A percentile compares a stretch with the other conserved stretches of the same genome.
Evolutionary conservation across 208 protist species (phyloP).

Genomic region (Trypanosomatidae sp.): DNA sequence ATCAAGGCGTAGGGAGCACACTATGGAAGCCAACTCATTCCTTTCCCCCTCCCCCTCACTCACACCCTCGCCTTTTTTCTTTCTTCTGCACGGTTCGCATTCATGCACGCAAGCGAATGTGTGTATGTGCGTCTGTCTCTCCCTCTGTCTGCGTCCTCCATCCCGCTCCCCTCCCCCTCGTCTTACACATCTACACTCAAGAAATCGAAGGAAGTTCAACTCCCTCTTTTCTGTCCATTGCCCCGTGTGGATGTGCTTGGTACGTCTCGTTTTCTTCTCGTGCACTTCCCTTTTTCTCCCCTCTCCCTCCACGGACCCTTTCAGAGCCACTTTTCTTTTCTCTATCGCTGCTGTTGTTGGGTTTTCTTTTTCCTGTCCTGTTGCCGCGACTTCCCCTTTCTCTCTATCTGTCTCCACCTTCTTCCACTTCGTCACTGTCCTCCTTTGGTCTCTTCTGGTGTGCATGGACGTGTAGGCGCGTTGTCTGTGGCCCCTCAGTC

Average conservation of each 20-base stretch:
- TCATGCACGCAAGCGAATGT: background rate
- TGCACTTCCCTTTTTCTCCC: background rate
- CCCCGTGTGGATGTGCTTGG: background rate
- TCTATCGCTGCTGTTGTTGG: background rate
- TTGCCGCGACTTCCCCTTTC: background rate
- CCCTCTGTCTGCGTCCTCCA: background rate
- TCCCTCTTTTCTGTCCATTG: background rate
- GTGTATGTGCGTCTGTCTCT: constrained; percentile 1
- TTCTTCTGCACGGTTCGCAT: background rate
- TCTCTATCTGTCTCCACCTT: no score
- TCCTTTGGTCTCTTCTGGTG: no score
- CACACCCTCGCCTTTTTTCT: background rate
- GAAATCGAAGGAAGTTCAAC: background rate
- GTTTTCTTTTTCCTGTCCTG: background rate
- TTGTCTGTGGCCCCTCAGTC: background rate
- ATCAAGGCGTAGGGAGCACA: constrained; percentile 1
- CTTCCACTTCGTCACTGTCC: no score
- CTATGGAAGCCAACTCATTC: background rate
- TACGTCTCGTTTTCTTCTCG: background rate
- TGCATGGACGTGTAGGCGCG: no score
- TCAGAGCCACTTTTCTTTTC: background rate
- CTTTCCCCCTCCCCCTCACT: background rate
- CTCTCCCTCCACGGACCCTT: background rate
- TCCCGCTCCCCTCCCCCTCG: background rate
- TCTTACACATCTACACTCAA: background rate